Evolutionary conservation across 805 yeast genomes (phyloP).

Genomic region (Saccharomycodes ludwigii): DNA sequence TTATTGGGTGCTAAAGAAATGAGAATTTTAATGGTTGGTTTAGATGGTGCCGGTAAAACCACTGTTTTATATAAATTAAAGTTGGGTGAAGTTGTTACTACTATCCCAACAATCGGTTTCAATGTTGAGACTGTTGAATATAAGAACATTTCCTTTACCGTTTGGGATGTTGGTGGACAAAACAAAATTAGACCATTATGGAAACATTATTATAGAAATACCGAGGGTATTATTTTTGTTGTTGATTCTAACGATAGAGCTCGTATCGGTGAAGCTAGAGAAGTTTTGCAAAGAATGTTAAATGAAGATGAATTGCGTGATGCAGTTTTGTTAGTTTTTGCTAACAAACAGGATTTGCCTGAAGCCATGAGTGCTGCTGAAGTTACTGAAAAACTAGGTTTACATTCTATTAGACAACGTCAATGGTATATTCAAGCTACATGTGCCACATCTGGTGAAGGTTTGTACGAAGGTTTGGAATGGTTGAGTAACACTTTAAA

Average conservation of each 20-base stretch:
- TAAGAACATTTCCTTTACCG: slow-evolving; percentile 81
- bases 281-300: slow-evolving; percentile 85
- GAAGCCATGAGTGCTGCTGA: slow-evolving; percentile 91
- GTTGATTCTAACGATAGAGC: slow-evolving; percentile 90
- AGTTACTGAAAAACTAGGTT: slow-evolving; percentile 81
- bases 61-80: slow-evolving; percentile 80
- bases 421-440: slow-evolving; percentile 95
- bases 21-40: slow-evolving; percentile 89
- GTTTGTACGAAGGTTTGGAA: slow-evolving; percentile 84
- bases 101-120: slow-evolving; percentile 85
- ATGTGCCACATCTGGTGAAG: slow-evolving; percentile 93
- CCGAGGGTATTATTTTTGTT: slow-evolving; percentile 87
- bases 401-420: slow-evolving; percentile 84
- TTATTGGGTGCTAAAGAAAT: slow-evolving; percentile 86
- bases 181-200: slow-evolving; percentile 89
- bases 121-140: slow-evolving; percentile 86
- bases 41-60: slow-evolving; percentile 90
- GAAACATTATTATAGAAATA: slow-evolving; percentile 92
- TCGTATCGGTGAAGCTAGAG: slow-evolving; percentile 86
- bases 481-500: slow-evolving; percentile 80
- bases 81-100: slow-evolving; percentile 80
- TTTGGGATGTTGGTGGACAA: slow-evolving; percentile 97
- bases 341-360: slow-evolving; percentile 91
- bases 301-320: slow-evolving; percentile 91
- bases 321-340: slow-evolving; percentile 77